Percentiles rank a stretch among this genome's conserved stretches.
These are phyloP conservation scores for Coemansia sp. DNA, from an alignment of 192 early-diverging fungal species.

Conservation along the genomic window DNA sequence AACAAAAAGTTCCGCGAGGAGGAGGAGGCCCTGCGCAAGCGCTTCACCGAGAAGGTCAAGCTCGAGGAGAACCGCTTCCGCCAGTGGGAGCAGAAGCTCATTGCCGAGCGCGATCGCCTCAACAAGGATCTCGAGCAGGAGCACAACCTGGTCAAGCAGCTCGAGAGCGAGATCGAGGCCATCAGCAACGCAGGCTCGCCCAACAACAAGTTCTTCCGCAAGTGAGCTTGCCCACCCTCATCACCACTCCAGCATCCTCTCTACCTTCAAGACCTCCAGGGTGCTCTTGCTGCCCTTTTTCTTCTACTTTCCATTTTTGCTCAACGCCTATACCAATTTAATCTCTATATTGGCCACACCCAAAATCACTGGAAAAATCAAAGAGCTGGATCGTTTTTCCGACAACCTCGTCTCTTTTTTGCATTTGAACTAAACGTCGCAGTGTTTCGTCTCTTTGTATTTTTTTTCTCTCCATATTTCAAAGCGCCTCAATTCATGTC, in stretches of 20 bases:
- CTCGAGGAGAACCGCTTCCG: constrained; percentile 97
- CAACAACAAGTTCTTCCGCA: constrained; percentile 56
- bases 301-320: not conserved
- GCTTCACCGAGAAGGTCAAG: constrained; percentile 98
- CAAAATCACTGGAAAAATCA: not conserved
- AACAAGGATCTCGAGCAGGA: constrained; percentile 98
- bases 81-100: constrained; percentile 93
- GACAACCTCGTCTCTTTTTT: not conserved
- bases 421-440: too few relatives aligned
- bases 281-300: constrained; percentile 1
- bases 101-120: constrained; percentile 96
- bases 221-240: constrained; percentile 17
- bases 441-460: constrained; percentile 6
- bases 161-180: constrained; percentile 78
- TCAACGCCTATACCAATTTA: not conserved
- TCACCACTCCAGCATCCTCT: not conserved
- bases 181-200: constrained; percentile 48
- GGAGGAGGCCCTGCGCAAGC: constrained; percentile 91
- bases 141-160: constrained; percentile 89
- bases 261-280: not conserved
- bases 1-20: constrained; percentile 98
- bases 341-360: not conserved
- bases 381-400: not conserved
- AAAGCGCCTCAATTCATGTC: not conserved
- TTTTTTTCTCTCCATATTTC: not conserved